Evolutionary conservation across 2,329 filamentous ascomycete species (phyloP).

Genomic region (Pseudohalonectria lignicola): DNA sequence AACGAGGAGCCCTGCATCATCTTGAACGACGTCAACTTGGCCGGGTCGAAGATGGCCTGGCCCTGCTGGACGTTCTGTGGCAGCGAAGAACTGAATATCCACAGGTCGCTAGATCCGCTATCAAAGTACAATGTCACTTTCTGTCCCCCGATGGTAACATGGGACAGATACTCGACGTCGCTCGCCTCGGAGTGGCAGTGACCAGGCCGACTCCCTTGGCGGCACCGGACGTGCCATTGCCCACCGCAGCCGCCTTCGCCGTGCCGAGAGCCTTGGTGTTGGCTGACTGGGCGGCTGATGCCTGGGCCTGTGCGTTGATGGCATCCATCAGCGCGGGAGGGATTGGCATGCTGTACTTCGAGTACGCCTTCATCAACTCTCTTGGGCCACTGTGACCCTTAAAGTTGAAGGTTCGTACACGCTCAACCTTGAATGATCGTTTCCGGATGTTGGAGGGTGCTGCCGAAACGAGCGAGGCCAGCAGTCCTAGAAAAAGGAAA

Average conservation of each 20-base stretch:
- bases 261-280: constrained; percentile 4
- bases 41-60: constrained; percentile 33
- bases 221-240: constrained; percentile 3
- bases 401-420: constrained; percentile 44
- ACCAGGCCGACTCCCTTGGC: constrained; percentile 41
- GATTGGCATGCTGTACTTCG: constrained; percentile 52
- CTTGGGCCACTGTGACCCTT: constrained; percentile 42
- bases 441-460: constrained; percentile 32
- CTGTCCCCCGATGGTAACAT: constrained; percentile 60
- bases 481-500: constrained; percentile 31
- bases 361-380: constrained; percentile 55
- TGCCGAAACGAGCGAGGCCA: constrained; percentile 34
- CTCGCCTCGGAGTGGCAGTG: constrained; percentile 50
- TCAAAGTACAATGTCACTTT: constrained; percentile 61
- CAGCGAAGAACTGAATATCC: constrained; percentile 58
- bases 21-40: constrained; percentile 21
- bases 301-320: constrained; percentile 14
- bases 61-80: constrained; percentile 26
- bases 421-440: constrained; percentile 51
- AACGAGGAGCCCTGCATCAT: constrained; percentile 37
- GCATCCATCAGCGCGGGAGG: constrained; percentile 28
- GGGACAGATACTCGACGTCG: constrained; percentile 60
- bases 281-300: constrained; percentile 5
- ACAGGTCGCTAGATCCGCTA: constrained; percentile 66
- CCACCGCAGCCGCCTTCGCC: constrained; percentile 13